Base-by-base conservation (phyloP, 768 basidiomycete genomes). In the Trametopsis cervina region DNA sequence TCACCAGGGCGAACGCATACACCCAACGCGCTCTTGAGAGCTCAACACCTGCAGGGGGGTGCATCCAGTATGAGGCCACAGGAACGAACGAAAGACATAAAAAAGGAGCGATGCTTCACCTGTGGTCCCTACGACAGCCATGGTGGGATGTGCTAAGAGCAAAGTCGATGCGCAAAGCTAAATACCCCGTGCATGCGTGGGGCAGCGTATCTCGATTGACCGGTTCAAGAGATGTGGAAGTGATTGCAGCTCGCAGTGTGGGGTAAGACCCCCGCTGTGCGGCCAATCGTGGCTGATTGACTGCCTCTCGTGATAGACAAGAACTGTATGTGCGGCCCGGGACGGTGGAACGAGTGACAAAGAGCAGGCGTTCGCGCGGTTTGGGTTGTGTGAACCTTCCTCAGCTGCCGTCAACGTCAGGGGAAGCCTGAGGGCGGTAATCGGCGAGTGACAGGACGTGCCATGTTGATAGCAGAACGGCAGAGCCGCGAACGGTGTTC, bases 1-100 rank as follows among this genome's bases (percentile, higher is more conserved):
- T 87, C 50, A 89, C 80, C 46, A 87, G 75, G 33, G 69, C 68
- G 60, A 84, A 88, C 6, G 85, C 72, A 59, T 74, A 81, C 22
- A 64, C 65, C 74, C 74, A 81, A 56, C 69, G 66, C 40, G 60
- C 66, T 52, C 63, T 66, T n/a, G 62, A 63, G 49, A 78, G 63
- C 52, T 77, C 68, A 43, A 73, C 60, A 43, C 69, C 75, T 70
- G 33, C 24, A 9, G 36, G 2, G 26, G 26, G 7, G 37, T 18
- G n/a, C n/a, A 29, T 17, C 12, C 9, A 21, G 12, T n/a, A 25
- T 26, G 18, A 17, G 40, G 20, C 7, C n/a, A 44, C 13, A 20
- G 15, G 42, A 27, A 22, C 25, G 42, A 13, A 13, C 10, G 36
- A 15, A 20, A 17, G 10, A 12, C 15, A 23, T 17, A n/a, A 25